Evolutionary conservation across 208 protist species (phyloP).

Genomic region (Wallacemonas sp.): DNA sequence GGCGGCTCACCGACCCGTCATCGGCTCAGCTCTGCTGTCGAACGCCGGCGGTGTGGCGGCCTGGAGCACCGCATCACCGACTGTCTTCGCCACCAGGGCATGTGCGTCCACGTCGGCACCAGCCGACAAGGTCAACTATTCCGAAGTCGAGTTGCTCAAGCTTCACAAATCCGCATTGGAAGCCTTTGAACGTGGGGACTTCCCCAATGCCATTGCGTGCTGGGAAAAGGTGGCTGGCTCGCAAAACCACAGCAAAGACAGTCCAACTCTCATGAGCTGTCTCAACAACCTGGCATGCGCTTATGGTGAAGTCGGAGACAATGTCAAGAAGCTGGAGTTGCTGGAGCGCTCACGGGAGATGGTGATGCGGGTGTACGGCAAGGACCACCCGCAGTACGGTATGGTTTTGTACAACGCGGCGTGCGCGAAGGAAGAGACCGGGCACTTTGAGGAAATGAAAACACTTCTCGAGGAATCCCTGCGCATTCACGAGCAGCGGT

Average conservation of each 20-base stretch:
- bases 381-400: constrained; percentile 83
- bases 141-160: constrained; percentile 47
- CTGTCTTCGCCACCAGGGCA: neutral
- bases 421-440: constrained; percentile 76
- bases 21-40: no score
- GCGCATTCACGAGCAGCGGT: constrained; percentile 62
- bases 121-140: neutral
- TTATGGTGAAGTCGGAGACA: constrained; percentile 81
- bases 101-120: neutral
- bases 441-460: constrained; percentile 74
- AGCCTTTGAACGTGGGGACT: constrained; percentile 65
- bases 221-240: constrained; percentile 66
- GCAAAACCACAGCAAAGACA: constrained; percentile 45
- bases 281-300: constrained; percentile 87
- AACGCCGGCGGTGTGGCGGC: neutral
- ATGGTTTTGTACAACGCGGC: constrained; percentile 88
- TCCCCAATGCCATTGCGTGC: constrained; percentile 49
- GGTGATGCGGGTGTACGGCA: constrained; percentile 60
- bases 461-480: constrained; percentile 57
- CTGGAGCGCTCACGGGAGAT: constrained; percentile 66
- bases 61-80: neutral
- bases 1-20: no score
- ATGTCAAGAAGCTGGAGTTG: constrained; percentile 65
- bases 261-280: constrained; percentile 73
- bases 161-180: constrained; percentile 56